These are phyloP conservation scores for Hepatocystis sp. DNA, from an alignment of 169 alveolate genomes.

Conservation along the genomic window DNA sequence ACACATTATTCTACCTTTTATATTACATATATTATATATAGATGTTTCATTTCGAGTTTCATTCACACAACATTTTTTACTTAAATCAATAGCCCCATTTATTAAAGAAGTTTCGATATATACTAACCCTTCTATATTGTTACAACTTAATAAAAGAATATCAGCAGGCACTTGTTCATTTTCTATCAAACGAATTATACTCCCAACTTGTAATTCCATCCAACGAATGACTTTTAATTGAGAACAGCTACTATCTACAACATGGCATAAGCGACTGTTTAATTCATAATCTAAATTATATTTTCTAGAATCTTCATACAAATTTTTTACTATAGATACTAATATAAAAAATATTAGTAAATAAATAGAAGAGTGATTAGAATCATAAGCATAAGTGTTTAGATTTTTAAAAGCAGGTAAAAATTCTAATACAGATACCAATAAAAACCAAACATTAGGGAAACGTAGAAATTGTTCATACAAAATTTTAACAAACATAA, in stretches of 20 bases:
- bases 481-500: constrained; percentile 78
- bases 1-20: constrained; percentile 83
- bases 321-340: constrained; percentile 78
- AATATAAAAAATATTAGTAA: constrained; percentile 75
- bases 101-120: constrained; percentile 81
- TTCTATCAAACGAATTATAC: constrained; percentile 80
- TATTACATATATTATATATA: constrained; percentile 78
- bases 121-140: constrained; percentile 84
- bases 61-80: constrained; percentile 81
- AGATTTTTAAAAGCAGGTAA: constrained; percentile 77
- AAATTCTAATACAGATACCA: constrained; percentile 69
- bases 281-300: constrained; percentile 79
- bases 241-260: constrained; percentile 78
- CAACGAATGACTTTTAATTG: constrained; percentile 78
- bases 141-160: constrained; percentile 79
- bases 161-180: constrained; percentile 88
- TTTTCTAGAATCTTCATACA: constrained; percentile 78
- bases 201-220: constrained; percentile 84
- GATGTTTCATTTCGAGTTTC: constrained; percentile 83
- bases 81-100: constrained; percentile 83
- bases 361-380: constrained; percentile 56
- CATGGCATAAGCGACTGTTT: constrained; percentile 79
- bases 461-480: constrained; percentile 73
- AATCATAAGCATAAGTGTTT: constrained; percentile 38
- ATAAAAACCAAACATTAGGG: constrained; percentile 71